Base-by-base conservation (phyloP, 2,329 filamentous ascomycete species). In the Scedosporium dehoogii region DNA sequence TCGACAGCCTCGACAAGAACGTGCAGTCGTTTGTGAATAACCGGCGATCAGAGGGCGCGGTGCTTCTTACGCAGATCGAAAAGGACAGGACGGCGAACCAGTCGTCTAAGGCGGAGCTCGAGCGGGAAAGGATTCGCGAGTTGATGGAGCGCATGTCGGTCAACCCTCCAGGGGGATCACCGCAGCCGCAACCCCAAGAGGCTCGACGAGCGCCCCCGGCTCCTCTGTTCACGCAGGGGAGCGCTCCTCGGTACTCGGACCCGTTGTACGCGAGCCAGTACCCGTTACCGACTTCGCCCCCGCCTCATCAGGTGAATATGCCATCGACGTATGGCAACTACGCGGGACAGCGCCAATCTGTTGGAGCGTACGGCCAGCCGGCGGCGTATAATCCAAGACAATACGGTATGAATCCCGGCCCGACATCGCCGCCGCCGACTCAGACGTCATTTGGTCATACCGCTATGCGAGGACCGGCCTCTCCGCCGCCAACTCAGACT, bases 11-110 rank as follows among this genome's bases (percentile, higher is more conserved):
- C 48, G 86, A 92, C 69, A 94, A 96, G 81, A 99, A 99, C 69
- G 94, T 99, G 1, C 93, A 97, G 67, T 90, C 89, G 0, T 99
- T 99, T 75, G 92, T 99, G 67, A 96, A 92, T 77, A 99, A 99
- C 73, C 85, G 94, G 60, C 81, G 92, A 64, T 88, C 90, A 0
- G 94, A 99, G 77, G 94, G 94, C 3, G 91, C 91, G 0, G 91
- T 96, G 72, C 82, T 99, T 4, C 83, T 99, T 42, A 86, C 85
- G 67, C 89, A 92, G 68, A 99, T 99, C 66, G 92, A 96, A 73
- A 86, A 89, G 67, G 86, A 89, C 59, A 88, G 88, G 69, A 82
- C 85, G 4, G 84, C 81, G 59, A 87, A 73, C 70, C 82, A 84
- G 72, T 73, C 67, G 55, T 75, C 78, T 3, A 81, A 84, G 63